Conservation (phyloP, 345 rosid species). For the Melaleuca alternifolia region DNA sequence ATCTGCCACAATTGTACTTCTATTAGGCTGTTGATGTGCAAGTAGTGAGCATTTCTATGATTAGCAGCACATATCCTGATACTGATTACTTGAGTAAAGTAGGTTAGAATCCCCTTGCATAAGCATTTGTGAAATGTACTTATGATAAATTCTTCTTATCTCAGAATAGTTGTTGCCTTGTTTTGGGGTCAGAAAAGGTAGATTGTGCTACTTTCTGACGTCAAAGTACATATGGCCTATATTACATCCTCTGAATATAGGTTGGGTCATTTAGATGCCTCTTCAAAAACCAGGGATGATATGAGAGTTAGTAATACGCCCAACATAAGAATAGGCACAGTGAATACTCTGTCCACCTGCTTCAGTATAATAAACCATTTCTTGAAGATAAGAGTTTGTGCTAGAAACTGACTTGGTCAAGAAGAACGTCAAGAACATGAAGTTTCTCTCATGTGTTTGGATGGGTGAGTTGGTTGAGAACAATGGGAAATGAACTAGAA, state of each 20-base stretch:
- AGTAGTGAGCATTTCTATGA: background rate
- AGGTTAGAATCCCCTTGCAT: background rate
- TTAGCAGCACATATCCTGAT: background rate
- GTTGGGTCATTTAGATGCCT: background rate
- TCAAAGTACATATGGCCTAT: background rate
- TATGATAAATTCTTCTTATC: background rate
- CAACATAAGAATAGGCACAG: background rate
- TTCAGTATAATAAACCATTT: background rate
- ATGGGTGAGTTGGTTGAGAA: background rate
- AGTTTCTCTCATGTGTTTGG: background rate
- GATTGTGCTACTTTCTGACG: background rate
- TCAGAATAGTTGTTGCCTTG: background rate
- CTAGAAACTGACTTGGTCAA: background rate
- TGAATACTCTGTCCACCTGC: background rate
- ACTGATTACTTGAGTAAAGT: background rate
- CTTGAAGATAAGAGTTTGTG: background rate
- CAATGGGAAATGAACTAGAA: background rate
- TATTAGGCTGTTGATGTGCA: background rate
- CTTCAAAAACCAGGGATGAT: background rate
- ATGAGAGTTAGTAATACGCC: background rate
- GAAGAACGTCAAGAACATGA: background rate
- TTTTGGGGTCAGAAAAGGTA: background rate
- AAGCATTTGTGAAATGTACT: background rate
- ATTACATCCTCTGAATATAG: background rate
- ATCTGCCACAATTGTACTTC: background rate